These are phyloP conservation scores for Drechmeria coniospora DNA, from an alignment of 2,329 filamentous ascomycete genomes.

Conservation along the genomic window DNA sequence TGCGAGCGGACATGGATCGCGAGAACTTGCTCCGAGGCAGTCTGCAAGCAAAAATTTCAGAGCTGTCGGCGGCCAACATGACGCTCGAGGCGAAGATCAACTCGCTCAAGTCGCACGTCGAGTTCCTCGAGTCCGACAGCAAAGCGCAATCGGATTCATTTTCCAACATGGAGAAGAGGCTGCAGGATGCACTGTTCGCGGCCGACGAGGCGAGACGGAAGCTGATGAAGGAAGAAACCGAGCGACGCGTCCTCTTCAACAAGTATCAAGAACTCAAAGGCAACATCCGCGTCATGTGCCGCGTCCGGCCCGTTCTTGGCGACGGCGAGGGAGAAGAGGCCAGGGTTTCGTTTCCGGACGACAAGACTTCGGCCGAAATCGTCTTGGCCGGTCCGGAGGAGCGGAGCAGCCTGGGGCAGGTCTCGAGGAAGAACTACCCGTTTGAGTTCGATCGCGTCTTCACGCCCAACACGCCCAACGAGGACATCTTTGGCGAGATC, in stretches of 20 bases:
- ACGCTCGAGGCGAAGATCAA: slow-evolving; percentile 61
- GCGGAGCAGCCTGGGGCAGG: slow-evolving; percentile 60
- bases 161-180: slow-evolving; percentile 61
- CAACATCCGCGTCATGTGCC: slow-evolving; percentile 96
- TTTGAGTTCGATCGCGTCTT: slow-evolving; percentile 95
- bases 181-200: slow-evolving; percentile 59
- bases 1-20: slow-evolving; percentile 37
- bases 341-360: slow-evolving; percentile 63
- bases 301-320: slow-evolving; percentile 63
- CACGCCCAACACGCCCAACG: slow-evolving; percentile 58
- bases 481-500: slow-evolving; percentile 87
- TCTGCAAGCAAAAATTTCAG: slow-evolving; percentile 36
- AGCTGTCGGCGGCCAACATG: slow-evolving; percentile 44
- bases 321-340: slow-evolving; percentile 49
- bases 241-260: slow-evolving; percentile 86
- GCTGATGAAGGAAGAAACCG: slow-evolving; percentile 77
- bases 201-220: slow-evolving; percentile 64
- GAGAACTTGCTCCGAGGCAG: slow-evolving; percentile 47
- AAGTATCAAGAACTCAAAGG: slow-evolving; percentile 96
- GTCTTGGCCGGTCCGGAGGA: slow-evolving; percentile 71
- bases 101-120: slow-evolving; percentile 65
- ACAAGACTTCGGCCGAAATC: slow-evolving; percentile 78
- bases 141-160: slow-evolving; percentile 81
- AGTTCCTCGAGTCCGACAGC: slow-evolving; percentile 79
- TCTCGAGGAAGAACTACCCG: slow-evolving; percentile 63